Base-by-base conservation (phyloP, 2,329 filamentous ascomycete genomes). In the Talaromyces atroroseus region DNA sequence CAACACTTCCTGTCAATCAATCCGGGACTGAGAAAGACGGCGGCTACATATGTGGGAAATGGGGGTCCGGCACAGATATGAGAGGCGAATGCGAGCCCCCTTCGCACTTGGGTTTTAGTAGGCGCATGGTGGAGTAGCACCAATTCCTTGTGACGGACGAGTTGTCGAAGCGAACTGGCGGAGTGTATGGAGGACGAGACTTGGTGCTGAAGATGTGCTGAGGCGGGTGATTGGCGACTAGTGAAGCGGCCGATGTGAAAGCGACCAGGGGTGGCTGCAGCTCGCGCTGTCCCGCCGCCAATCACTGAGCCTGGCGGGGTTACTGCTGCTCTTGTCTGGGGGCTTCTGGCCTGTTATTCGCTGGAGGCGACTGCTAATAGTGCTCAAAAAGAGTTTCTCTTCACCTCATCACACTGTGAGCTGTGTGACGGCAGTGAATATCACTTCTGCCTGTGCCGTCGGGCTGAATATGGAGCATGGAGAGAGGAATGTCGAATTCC, bases 181-280 rank as follows among this genome's bases (percentile, higher is more conserved):
- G 47, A 34, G 32, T 5, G 40, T 20, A 21, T 18, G 16, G 26
- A 16, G 7, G 20, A 34, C 11, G 42, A 23, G 44, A 21, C 23
- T 29, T 45, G 40, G 26, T 29, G n/a, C 26, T 29, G 34, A 54
- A 16, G 45, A 40, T 52, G 42, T 53, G 45, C 52, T 49, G 52
- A 34, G 52, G 21, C 16, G 24, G 40, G 34, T 54, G 52, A 54
- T 54, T 54, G 52, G 52, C 52, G 34, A 38, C 34, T 54, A 7
- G 46, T 16, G 24, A n/a, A 29, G 46, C 42, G 46, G 52, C 46
- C 46, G 52, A 49, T 49, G 52, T 54, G 52, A 54, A 53, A 49
- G 20, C 26, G 52, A 48, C 32, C 21, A 21, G 11, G n/a, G 52
- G 44, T 54, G 52, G 52, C 52, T 54, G 52, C 52, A 54, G 52